Base-by-base conservation (phyloP, 345 rosid species). In the Pugionium cornutum region DNA sequence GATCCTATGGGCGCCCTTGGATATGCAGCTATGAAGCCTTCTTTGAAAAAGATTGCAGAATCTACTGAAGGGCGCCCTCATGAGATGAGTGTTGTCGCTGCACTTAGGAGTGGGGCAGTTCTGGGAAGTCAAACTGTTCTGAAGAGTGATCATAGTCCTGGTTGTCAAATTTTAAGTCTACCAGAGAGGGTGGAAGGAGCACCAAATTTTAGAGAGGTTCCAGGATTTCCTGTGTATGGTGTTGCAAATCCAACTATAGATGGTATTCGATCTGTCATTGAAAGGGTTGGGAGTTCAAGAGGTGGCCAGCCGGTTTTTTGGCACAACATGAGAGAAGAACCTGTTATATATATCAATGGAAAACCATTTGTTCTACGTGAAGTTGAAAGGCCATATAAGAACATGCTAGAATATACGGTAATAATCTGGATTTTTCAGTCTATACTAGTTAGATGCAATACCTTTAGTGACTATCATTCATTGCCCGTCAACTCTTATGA, bases 301-400 rank as follows among this genome's bases (percentile, higher is more conserved):
- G 87, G 83, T 64, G 88, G 90, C 46, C 80, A 84, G 61, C 88
- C 95, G 6, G 84, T 86, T 39, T 86, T 94, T 50, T 94, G 99
- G 99, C 99, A 94, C 69, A 94, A 94, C 64, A 89, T 89, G 96
- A 82, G 99, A 78, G 99, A 94, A 82, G 99, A 94, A 74, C 95
- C 99, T 62, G 99, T 94, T 67, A 89, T 89, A 74, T 94, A 94
- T 75, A 89, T 89, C 70, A 88, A 86, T 52, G 95, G 99, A 65
- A 89, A 88, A 73, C 99, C 99, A 18, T 94, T 94, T 81, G 99
- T 94, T 53, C 95, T 92, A 45, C 96, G 99, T 37, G 99, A 89
- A 76, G 97, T 86, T 68, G 99, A 92, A 76, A 83, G 99, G 53
- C 99, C 99, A 53, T 88, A 69, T 79, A 92, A 92, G 68, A 92